Evolutionary conservation across 352 stramenopile species (phyloP), one percentile per base, ranked within the genome.

Genomic region (Phytopythium boreale): DNA sequence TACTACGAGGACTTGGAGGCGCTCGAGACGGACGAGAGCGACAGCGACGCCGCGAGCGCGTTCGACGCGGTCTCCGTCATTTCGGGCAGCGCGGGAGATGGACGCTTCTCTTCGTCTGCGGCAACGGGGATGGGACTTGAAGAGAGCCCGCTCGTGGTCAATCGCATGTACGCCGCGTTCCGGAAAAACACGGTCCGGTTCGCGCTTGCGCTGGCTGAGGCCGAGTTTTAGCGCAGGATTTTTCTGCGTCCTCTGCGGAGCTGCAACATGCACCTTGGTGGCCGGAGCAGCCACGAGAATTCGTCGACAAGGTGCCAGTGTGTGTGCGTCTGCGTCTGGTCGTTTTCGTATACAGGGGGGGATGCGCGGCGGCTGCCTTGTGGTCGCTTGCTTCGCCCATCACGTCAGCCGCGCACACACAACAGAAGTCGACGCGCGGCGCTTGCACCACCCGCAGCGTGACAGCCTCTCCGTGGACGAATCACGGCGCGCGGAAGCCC

Each of bases 101-200:
- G 53, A 37, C 44, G 36, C 43, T 51, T n/a, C n/a, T n/a, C 19
- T 36, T 34, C 34, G 8, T 61, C 15, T 31, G 17, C 20, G 37
- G n/a, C n/a, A 3, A 56, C 68, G n/a, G 66, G 72, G 20, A 37
- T 70, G 49, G 62, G 65, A 55, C 52, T 75, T 26, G 82, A 90
- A 19, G 76, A 85, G 34, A 91, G 77, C 41, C 87, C 82, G 0
- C 64, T 91, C 34, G 81, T 90, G 19, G 79, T 93, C 20, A 90
- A 81, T 63, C 84, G 87, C 43, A 90, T 95, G 79, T 95, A 92
- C 64, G 87, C 84, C 14, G 72, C 72, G 27, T 95, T 93, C 61
- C 79, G 80, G 58, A 88, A 84, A 62, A 78, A 87, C 43, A 93
- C 82, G 20, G 84, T 95, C 27, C 79, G 87, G 6, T 95, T 93